phyloP scores from a whole-genome alignment of 164 flowering plant genomes.

The Paratinospora sagittata region DNA sequence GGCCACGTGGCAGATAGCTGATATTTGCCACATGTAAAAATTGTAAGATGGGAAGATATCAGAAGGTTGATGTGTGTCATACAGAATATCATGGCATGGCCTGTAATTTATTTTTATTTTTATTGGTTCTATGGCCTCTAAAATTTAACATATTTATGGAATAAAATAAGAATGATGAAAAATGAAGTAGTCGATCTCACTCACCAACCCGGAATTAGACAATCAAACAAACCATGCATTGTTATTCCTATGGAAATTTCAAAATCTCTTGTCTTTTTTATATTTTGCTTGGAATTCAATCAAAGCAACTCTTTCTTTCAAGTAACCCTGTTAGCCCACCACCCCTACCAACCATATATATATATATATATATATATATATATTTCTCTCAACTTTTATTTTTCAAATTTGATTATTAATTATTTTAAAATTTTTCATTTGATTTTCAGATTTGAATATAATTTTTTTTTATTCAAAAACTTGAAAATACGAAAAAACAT shows the following conservation, averaged over 20 bases:
- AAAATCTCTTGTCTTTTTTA: background rate
- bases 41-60: background rate
- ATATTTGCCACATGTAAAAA: background rate
- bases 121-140: too few species aligned
- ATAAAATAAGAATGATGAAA: background rate
- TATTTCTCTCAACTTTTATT: background rate
- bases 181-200: background rate
- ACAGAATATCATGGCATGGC: background rate
- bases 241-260: background rate
- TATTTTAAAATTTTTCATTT: too few species aligned
- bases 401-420: background rate
- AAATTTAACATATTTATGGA: background rate
- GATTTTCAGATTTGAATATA: too few species aligned
- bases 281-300: background rate
- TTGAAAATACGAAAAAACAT: too few species aligned
- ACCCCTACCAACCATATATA: background rate
- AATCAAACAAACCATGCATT: background rate
- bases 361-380: too few species aligned
- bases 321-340: background rate
- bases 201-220: conserved; percentile 8
- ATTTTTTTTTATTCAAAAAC: too few species aligned
- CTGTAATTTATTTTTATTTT: too few species aligned
- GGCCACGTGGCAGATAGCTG: background rate
- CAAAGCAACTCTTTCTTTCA: background rate
- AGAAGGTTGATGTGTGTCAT: background rate